Base-by-base conservation (phyloP, 352 stramenopile genomes). In the Phytopythium oedochilum region DNA sequence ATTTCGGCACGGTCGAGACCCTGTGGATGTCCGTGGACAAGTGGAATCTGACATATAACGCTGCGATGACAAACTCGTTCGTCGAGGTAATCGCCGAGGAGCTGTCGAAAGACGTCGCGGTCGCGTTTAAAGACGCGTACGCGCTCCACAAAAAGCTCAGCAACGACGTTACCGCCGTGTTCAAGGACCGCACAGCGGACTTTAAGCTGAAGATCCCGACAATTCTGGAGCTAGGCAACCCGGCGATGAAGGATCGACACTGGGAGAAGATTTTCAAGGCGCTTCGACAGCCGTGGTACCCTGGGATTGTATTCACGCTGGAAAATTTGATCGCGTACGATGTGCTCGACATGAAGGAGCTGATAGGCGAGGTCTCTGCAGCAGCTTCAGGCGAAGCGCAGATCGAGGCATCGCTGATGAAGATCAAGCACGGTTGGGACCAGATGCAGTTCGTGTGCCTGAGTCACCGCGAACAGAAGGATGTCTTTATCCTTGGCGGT, bases 211-310 rank as follows among this genome's bases (percentile, higher is more conserved):
- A 94, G 51, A 84, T 98, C 26, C 90, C 94, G 8, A 90, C 91
- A 3, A 86, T 98, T 39, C 66, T 97, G 12, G 91, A 98, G 46
- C 74, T 98, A 14, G 86, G 94, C 6, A 97, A 96, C 45, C 82
- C 86, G 0, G 68, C 76, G 8, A 94, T 98, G 68, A 97, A 98
- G 69, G 90, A 97, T 44, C 87, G 94, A 1, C 94, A 98, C 68
- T 98, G 94, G 94, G 85, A 97, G 53, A 89, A 94, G 61, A 97
- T 98, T 31, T 97, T 97, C 64, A 93, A 97, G 59, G 76, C 84
- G 12, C 58, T 96, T 23, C 75, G 86, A 6, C 86, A 96, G 57
- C 83, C 86, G 22, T 96, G 83, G 79, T 95, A 96, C 53, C 85
- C 86, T 22, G 88, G 90, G 0, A 92, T 96, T 53, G 42, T 86